Base-by-base conservation (phyloP, 495 filamentous ascomycete genomes). In the Aspergillus baeticus region DNA sequence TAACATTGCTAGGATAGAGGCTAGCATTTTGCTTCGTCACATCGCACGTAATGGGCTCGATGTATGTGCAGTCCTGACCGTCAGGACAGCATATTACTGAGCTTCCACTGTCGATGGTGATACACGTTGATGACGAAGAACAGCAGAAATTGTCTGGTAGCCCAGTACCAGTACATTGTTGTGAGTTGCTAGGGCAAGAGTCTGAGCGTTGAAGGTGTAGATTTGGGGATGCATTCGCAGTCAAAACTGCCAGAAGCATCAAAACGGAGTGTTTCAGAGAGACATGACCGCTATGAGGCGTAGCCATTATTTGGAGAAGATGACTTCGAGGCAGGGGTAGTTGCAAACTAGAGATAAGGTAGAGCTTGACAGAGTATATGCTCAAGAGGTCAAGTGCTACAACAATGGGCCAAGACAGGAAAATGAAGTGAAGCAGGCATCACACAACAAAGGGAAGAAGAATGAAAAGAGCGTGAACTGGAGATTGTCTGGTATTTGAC, bases 121-220 rank as follows among this genome's bases (percentile, higher is more conserved):
- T 66, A 65, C 92, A 96, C 18, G 69, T 82, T n/a, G 81, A 72
- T 3, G 66, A 71, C 15, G 76, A 61, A 7, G 83, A 73, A 68
- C 92, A 96, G 75, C 91, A 95, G 75, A 95, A 96, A 65, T 82
- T 74, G 36, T 75, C 72, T 2, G 90, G 88, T 14, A 93, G 75
- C 8, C 74, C 75, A 6, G 73, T 45, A 20, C 71, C 65, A 2
- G 76, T 68, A 65, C 89, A 92, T 52, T 69, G 70, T 17, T 61
- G 54, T 54, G 78, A 83, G 26, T 73, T 56, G 26, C 63, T 68
- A 0, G 80, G 73, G 57, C 84, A 87, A 8, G 69, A 72, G 17
- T 64, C 57, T 21, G 64, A 54, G 34, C 69, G 65, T 58, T 76
- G 66, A 20, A 63, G 23, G 7, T 72, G 41, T 7, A 81, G 65